These are phyloP conservation scores for Nicotiana paniculata DNA, from an alignment of 257 asterid species.

Conservation along the genomic window DNA sequence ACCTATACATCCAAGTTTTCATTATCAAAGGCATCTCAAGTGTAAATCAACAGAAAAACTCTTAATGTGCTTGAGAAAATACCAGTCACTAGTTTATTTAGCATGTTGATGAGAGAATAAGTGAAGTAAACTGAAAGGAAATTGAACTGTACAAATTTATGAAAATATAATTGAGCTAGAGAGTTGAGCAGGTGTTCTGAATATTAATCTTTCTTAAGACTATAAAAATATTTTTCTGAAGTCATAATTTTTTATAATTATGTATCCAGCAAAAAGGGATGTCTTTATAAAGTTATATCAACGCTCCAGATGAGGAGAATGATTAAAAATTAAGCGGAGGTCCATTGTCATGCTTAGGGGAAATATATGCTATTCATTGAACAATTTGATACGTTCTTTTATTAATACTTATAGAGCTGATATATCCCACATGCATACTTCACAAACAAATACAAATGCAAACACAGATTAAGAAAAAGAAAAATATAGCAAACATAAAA, in stretches of 20 bases:
- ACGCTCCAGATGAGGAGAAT: neutral
- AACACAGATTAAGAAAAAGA: neutral
- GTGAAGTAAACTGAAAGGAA: neutral
- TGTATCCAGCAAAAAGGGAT: neutral
- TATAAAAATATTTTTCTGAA: neutral
- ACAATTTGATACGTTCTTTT: too few species aligned
- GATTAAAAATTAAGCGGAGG: neutral
- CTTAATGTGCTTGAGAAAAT: neutral
- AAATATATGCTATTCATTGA: neutral
- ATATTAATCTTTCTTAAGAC: neutral
- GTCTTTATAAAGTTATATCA: neutral
- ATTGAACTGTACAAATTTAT: neutral
- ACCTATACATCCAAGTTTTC: conserved; percentile 47
- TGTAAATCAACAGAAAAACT: neutral
- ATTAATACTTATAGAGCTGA: neutral
- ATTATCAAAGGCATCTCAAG: conserved; percentile 2
- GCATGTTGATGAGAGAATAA: neutral
- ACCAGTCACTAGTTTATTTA: neutral
- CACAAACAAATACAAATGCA: neutral
- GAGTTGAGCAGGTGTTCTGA: neutral
- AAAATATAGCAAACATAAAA: neutral
- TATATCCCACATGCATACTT: neutral
- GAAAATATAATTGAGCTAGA: neutral
- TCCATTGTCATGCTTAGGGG: neutral
- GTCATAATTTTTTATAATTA: neutral